Conservation (phyloP, 2,329 filamentous ascomycete genomes). For the Hypomyces rosellus region DNA sequence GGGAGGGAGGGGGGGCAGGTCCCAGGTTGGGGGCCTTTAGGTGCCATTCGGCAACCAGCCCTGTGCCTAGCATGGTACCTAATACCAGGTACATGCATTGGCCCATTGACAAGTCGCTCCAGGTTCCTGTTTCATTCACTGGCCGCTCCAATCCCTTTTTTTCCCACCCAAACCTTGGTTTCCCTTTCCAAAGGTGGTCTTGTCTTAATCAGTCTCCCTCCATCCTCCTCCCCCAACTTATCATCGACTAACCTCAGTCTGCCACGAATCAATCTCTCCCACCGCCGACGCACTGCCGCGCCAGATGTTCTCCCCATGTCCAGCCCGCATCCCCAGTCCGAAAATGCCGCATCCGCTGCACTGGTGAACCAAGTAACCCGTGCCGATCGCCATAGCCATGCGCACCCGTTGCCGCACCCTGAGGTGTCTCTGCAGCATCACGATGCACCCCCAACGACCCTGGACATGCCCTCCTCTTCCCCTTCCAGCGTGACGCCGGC, state of each 20-base stretch:
- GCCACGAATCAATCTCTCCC: conserved; percentile 17
- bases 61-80: background rate
- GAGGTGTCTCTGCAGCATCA: conserved; percentile 15
- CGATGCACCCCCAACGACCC: conserved; percentile 5
- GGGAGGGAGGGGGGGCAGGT: conserved; percentile 1
- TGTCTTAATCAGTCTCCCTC: conserved; percentile 1
- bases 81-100: background rate
- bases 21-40: too few species aligned
- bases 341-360: conserved; percentile 50
- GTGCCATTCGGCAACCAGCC: conserved; percentile 3
- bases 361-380: conserved; percentile 31
- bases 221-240: conserved; percentile 13
- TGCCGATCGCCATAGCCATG: conserved; percentile 8
- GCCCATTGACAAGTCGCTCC: background rate
- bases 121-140: conserved; percentile 4
- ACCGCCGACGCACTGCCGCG: conserved; percentile 23
- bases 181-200: background rate
- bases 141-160: conserved; percentile 1
- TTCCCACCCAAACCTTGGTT: conserved; percentile 5
- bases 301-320: conserved; percentile 56
- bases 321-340: conserved; percentile 41
- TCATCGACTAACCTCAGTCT: conserved; percentile 14
- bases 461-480: background rate
- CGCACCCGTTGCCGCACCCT: conserved; percentile 8
- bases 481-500: background rate